Evolutionary conservation across 2,329 filamentous ascomycete genomes (phyloP), one percentile per base, ranked within the genome.

Genomic region (Sporothrix brunneoviolacea): DNA sequence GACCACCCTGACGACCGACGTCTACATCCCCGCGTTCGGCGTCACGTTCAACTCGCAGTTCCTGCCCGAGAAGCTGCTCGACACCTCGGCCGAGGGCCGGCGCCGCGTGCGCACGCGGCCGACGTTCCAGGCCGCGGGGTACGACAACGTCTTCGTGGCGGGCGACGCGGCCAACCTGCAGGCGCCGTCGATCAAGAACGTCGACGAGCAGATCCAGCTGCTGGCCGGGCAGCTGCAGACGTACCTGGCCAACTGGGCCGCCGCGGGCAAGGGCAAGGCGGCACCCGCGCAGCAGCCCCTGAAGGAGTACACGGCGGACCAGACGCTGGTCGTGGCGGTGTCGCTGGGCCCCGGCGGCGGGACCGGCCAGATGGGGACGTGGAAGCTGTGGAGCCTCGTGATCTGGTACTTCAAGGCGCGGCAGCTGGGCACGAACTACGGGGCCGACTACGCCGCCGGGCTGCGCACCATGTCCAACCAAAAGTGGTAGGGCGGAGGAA

Each of bases 1-100:
- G 9, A 44, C 32, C 10, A 32, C 40, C 27, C 28, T 47, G 7
- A 43, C 43, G 33, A 19, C 42, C 15, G 56, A 58, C 51, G 62
- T 75, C 1, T 71, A 74, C 58, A 59, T 79, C 13, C 74, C 75
- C 0, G 68, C 73, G 0, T 71, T 67, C 32, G 76, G 76, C 38
- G 52, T 69, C 4, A 45, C 59, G 0, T 67, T 70, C 51, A 79
- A 79, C 62, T 68, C 52, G 53, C 45, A 51, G 9, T 65, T 61
- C 48, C 32, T 64, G 13, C 64, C 64, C 1, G 12, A 43, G 5
- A 13, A 41, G 9, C 47, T 64, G 57, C 56, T 64, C 16, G 62
- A 64, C 57, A 22, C 45, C 5, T 30, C 45, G 4, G 37, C 24
- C n/a, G 42, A 46, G 15, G 57, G 58, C 21, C 36, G 13, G 2